These are phyloP conservation scores for Leccinum sublutescens DNA, from an alignment of 768 basidiomycete genomes.

Conservation along the genomic window DNA sequence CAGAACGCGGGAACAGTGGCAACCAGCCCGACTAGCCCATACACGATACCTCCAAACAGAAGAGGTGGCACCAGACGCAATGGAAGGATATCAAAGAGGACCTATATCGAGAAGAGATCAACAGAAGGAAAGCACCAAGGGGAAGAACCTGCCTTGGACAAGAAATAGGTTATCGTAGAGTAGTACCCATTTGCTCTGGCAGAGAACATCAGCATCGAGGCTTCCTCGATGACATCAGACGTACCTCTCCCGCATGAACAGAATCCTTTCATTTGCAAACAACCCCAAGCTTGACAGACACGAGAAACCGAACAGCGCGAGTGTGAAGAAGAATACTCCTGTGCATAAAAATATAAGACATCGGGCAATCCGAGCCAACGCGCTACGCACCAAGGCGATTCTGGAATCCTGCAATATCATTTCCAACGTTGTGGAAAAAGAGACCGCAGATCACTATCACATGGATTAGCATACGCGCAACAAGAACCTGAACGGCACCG, in stretches of 20 bases:
- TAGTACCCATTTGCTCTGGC: conserved; percentile 95
- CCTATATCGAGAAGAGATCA: conserved; percentile 38
- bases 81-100: conserved; percentile 95
- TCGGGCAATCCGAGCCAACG: not conserved
- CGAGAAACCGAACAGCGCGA: conserved; percentile 97
- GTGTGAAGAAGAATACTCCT: conserved; percentile 96
- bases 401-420: conserved; percentile 97
- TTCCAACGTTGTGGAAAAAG: conserved; percentile 85
- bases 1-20: conserved; percentile 88
- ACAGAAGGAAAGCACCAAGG: not conserved
- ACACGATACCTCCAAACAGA: conserved; percentile 94
- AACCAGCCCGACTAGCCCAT: conserved; percentile 92
- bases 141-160: conserved; percentile 66
- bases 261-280: conserved; percentile 91
- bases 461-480: not conserved
- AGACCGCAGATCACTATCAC: conserved; percentile 81
- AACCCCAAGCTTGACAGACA: conserved; percentile 90
- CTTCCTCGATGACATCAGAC: conserved; percentile 13
- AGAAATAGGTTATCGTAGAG: conserved; percentile 93
- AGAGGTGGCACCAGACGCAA: conserved; percentile 93
- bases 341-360: conserved; percentile 4
- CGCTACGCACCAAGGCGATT: conserved; percentile 71
- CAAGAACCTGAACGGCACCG: not conserved
- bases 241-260: conserved; percentile 98
- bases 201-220: not conserved